phyloP scores from a whole-genome alignment of 805 yeast genomes.

The Cyberlindnera mrakii region DNA sequence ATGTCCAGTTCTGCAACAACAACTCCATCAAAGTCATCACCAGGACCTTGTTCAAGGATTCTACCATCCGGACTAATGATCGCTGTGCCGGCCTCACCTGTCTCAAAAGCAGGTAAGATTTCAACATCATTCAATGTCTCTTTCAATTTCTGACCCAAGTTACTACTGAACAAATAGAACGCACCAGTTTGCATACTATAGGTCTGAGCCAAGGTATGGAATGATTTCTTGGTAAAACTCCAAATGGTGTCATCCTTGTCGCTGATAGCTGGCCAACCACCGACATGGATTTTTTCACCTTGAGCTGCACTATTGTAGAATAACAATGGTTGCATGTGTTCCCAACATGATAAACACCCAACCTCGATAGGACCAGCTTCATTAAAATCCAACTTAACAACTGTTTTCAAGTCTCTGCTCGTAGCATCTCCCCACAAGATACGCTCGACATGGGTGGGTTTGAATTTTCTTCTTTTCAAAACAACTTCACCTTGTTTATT shows the following conservation, averaged over 20 bases:
- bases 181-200: constrained; percentile 5
- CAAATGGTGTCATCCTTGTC: neutral
- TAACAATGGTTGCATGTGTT: too few relatives aligned
- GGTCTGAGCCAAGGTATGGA: constrained; percentile 7
- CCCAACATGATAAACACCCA: too few relatives aligned
- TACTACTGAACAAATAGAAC: constrained; percentile 6
- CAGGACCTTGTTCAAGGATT: neutral
- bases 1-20: constrained; percentile 10
- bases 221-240: constrained; percentile 2
- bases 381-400: too few relatives aligned
- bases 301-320: too few relatives aligned
- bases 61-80: constrained; percentile 20
- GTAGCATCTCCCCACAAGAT: too few relatives aligned
- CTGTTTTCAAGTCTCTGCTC: too few relatives aligned
- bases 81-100: constrained; percentile 2
- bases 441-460: too few relatives aligned
- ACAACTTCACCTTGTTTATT: neutral
- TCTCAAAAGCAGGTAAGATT: neutral
- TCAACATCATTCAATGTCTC: constrained; percentile 3
- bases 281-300: too few relatives aligned
- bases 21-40: constrained; percentile 5
- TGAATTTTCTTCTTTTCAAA: too few relatives aligned
- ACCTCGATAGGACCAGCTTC: too few relatives aligned
- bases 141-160: neutral
- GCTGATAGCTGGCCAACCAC: too few relatives aligned